These are phyloP conservation scores for Psophocarpus tetragonolobus DNA, from an alignment of 306 rosid genomes.

Conservation along the genomic window DNA sequence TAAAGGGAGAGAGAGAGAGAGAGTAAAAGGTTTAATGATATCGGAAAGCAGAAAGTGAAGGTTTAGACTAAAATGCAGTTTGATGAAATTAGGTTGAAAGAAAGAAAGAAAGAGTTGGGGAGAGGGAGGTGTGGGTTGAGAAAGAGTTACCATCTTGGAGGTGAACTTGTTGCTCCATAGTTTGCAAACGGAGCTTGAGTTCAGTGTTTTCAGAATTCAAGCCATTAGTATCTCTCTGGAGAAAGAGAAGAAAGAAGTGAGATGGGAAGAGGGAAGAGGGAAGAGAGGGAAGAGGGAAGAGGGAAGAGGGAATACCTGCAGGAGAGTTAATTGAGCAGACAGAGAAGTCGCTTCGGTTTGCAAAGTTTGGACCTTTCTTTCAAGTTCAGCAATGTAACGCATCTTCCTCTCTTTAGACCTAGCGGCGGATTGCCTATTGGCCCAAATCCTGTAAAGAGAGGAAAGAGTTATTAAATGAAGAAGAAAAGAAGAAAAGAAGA, in stretches of 20 bases:
- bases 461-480: too few relatives aligned
- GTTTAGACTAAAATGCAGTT: conserved; percentile 5
- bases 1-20: conserved; percentile 7
- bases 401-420: conserved; percentile 98
- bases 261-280: too few relatives aligned
- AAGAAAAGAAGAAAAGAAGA: too few relatives aligned
- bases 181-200: conserved; percentile 89
- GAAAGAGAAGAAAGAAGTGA: conserved; percentile 21
- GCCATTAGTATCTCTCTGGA: conserved; percentile 89
- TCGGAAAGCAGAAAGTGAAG: conserved; percentile 17
- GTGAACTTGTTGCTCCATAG: conserved; percentile 98
- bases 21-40: too few relatives aligned
- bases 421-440: conserved; percentile 98
- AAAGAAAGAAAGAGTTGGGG: too few relatives aligned
- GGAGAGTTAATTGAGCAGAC: conserved; percentile 87
- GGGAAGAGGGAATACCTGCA: conserved; percentile 67
- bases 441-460: conserved; percentile 99
- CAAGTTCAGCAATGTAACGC: conserved; percentile 96
- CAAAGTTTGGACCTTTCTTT: conserved; percentile 91
- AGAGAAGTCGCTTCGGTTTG: conserved; percentile 95
- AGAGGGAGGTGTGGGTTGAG: too few relatives aligned
- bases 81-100: too few relatives aligned
- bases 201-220: conserved; percentile 89
- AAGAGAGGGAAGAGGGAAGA: conserved; percentile 21
- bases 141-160: conserved; percentile 82